phyloP scores from a whole-genome alignment of 2,329 filamentous ascomycete species.

The Chalaropsis thielavioides region DNA sequence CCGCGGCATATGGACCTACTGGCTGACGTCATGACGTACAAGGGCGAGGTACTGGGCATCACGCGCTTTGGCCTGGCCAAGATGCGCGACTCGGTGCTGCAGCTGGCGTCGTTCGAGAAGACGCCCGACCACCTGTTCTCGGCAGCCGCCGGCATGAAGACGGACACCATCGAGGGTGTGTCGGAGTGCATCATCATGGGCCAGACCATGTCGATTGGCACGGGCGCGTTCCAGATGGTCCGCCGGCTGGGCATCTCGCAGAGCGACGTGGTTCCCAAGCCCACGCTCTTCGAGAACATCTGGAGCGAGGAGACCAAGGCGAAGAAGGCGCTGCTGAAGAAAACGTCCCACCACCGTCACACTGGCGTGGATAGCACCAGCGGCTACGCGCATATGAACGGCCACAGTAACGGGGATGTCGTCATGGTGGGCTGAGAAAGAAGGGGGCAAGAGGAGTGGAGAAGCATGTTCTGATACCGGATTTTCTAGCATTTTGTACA shows the following conservation, averaged over 20 bases:
- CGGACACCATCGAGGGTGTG: constrained; percentile 82
- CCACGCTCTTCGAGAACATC: constrained; percentile 57
- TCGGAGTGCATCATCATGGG: constrained; percentile 98
- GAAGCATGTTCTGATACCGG: constrained; percentile 9
- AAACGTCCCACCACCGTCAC: background rate
- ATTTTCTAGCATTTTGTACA: constrained; percentile 3
- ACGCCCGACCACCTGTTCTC: constrained; percentile 96
- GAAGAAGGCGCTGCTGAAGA: constrained; percentile 10
- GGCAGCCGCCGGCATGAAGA: constrained; percentile 82
- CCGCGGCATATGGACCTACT: constrained; percentile 95
- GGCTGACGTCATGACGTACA: constrained; percentile 98
- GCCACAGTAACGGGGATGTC: constrained; percentile 8
- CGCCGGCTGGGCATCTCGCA: constrained; percentile 55
- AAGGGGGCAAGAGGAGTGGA: background rate
- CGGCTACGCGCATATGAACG: background rate
- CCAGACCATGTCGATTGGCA: constrained; percentile 82
- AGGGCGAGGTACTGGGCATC: constrained; percentile 90
- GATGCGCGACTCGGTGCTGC: constrained; percentile 87
- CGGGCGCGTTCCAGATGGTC: constrained; percentile 82
- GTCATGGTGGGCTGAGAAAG: constrained; percentile 12
- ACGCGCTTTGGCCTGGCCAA: constrained; percentile 92
- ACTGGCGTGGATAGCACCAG: constrained; percentile 1
- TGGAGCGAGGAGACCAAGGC: constrained; percentile 28
- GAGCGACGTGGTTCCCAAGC: constrained; percentile 41
- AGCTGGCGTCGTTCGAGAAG: constrained; percentile 94